Evolutionary conservation across 345 rosid species (phyloP).

Genomic region (Hibiscus trionum): DNA sequence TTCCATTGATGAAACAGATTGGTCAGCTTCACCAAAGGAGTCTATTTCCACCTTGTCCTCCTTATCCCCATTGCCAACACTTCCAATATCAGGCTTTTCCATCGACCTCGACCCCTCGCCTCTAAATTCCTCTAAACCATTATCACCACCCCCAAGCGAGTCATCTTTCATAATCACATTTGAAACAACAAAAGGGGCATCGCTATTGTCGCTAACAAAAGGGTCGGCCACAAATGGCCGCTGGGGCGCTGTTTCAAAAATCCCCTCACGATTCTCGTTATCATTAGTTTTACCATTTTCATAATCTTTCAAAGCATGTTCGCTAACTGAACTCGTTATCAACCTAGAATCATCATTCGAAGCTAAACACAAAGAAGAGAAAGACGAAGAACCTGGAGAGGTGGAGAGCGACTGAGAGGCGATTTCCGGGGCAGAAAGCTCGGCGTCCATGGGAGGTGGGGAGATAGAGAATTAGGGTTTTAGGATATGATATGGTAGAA

Average conservation of each 20-base stretch:
- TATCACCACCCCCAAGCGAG: constrained; percentile 8
- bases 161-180: constrained; percentile 20
- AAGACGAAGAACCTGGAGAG: constrained; percentile 42
- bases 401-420: constrained; percentile 20
- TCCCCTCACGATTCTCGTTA: constrained; percentile 29
- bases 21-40: constrained; percentile 4
- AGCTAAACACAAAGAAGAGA: not conserved
- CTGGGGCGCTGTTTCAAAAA: constrained; percentile 30
- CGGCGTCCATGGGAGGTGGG: constrained; percentile 38
- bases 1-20: not conserved
- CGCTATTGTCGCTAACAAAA: constrained; percentile 8
- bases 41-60: constrained; percentile 18
- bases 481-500: not conserved
- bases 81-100: constrained; percentile 21
- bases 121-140: constrained; percentile 18
- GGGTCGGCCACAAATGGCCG: constrained; percentile 16
- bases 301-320: not conserved
- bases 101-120: constrained; percentile 10
- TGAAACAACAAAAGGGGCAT: constrained; percentile 12
- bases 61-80: constrained; percentile 28
- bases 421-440: constrained; percentile 27
- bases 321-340: constrained; percentile 17
- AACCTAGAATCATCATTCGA: constrained; percentile 11
- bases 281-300: constrained; percentile 22
- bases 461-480: constrained; percentile 9